Evolutionary conservation across 1,139 yeast species (phyloP).

Genomic region (Taphrina communis): DNA sequence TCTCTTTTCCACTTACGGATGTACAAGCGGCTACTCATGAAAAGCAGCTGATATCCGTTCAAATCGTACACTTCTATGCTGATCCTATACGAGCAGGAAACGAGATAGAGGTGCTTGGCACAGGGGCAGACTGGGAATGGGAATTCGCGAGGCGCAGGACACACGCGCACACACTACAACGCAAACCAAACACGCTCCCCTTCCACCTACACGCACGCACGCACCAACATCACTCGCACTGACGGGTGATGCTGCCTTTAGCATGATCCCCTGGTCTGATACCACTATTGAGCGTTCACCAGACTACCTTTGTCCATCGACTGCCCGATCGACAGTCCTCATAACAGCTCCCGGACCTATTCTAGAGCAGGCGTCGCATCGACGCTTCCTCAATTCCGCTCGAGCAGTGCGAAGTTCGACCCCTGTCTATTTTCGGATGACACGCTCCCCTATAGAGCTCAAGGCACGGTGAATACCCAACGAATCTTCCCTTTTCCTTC

Average conservation of each 20-base stretch:
- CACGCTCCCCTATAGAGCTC: slow-evolving; percentile 1
- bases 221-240: background rate
- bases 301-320: too few relatives aligned
- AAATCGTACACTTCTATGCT: too few relatives aligned
- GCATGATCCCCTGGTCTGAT: background rate
- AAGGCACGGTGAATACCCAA: background rate
- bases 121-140: background rate
- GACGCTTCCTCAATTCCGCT: too few relatives aligned
- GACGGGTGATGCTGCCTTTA: background rate
- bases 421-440: background rate
- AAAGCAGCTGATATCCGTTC: too few relatives aligned
- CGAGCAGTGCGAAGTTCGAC: too few relatives aligned
- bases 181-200: background rate
- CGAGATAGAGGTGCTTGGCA: too few relatives aligned
- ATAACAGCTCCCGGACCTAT: background rate
- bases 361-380: background rate
- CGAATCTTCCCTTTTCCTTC: background rate
- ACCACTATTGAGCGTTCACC: background rate
- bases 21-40: too few relatives aligned
- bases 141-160: background rate
- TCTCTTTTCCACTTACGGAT: too few relatives aligned
- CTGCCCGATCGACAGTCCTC: background rate
- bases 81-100: too few relatives aligned
- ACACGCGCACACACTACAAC: too few relatives aligned
- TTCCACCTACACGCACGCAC: background rate